Percentiles rank a stretch among this genome's conserved stretches.
These are phyloP conservation scores for Chrysanthemum lavandulifolium DNA, from an alignment of 129 eudicot species.

Conservation along the genomic window DNA sequence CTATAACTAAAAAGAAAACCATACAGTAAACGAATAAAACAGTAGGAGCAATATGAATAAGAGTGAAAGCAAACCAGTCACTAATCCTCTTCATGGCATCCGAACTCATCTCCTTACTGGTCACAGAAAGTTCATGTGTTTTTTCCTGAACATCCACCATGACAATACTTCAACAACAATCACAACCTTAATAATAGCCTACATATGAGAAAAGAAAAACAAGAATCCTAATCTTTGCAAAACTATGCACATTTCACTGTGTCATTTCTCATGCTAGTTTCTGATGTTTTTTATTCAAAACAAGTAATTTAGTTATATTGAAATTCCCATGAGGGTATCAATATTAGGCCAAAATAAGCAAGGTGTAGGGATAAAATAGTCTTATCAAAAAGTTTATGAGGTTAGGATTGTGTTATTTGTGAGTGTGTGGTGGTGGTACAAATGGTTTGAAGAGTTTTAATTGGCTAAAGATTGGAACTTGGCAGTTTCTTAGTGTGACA, in stretches of 20 bases:
- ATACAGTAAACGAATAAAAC: background rate
- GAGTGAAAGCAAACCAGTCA: slow-evolving; percentile 65
- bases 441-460: slow-evolving; percentile 2
- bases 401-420: slow-evolving; percentile 11
- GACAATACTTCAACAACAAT: slow-evolving; percentile 25
- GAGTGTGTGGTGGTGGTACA: slow-evolving; percentile 11
- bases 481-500: slow-evolving; percentile 2
- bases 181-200: slow-evolving; percentile 15
- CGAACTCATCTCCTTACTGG: slow-evolving; percentile 57
- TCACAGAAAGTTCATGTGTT: slow-evolving; percentile 36
- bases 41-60: slow-evolving; percentile 1
- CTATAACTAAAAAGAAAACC: background rate
- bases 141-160: slow-evolving; percentile 55
- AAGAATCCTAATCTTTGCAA: background rate
- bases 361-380: slow-evolving; percentile 8
- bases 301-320: background rate
- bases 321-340: slow-evolving; percentile 18
- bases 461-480: slow-evolving; percentile 4
- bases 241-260: background rate
- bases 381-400: background rate
- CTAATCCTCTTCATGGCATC: slow-evolving; percentile 84
- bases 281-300: slow-evolving; percentile 13
- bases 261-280: slow-evolving; percentile 2
- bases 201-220: background rate
- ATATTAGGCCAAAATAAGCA: background rate